Evolutionary conservation across 2,329 filamentous ascomycete genomes (phyloP), one percentile per base, ranked within the genome.

Genomic region (Ilyonectria destructans): DNA sequence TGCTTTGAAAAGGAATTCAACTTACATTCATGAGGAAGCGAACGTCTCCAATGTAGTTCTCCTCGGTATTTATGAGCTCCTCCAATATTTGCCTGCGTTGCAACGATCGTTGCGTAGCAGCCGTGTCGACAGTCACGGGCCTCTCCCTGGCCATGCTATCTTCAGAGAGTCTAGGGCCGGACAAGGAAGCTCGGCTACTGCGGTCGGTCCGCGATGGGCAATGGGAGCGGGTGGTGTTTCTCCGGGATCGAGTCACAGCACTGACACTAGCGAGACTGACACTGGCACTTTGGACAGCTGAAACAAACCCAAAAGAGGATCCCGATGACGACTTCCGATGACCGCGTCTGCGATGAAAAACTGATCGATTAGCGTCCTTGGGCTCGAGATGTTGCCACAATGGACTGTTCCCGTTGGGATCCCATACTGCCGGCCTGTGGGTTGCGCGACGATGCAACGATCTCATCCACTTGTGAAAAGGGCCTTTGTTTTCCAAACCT

Each of bases 31-130:
- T 92, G 67, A 98, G 85, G 71, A 96, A 94, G 74, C 94, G 94
- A 65, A 98, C 82, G 75, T 97, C 96, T 17, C 91, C 90, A 74
- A 98, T 91, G 78, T 98, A 98, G 75, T 92, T 90, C 78, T 96
- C 93, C 80, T 98, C 96, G 0, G 95, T 97, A 64, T 84, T 88
- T 68, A 98, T 90, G 58, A 98, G 84, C 81, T 98, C 96, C 77
- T 96, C 93, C 40, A 98, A 82, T 45, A 97, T 90, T 69, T 91
- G 90, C 15, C 94, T 90, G 68, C 96, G 89, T 75, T 95, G 92
- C 21, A 93, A 81, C 2, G 94, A 89, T 60, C 95, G 89, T 71
- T 91, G 88, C 48, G 88, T 88, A n/a, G 92, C 91, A 33, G 87
- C 90, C 65, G 91, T 88, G 72, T 97, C 94, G 12, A 91, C 70